Base-by-base conservation (phyloP, 2,329 filamentous ascomycete genomes). In the Mollisiaceae sp. region DNA sequence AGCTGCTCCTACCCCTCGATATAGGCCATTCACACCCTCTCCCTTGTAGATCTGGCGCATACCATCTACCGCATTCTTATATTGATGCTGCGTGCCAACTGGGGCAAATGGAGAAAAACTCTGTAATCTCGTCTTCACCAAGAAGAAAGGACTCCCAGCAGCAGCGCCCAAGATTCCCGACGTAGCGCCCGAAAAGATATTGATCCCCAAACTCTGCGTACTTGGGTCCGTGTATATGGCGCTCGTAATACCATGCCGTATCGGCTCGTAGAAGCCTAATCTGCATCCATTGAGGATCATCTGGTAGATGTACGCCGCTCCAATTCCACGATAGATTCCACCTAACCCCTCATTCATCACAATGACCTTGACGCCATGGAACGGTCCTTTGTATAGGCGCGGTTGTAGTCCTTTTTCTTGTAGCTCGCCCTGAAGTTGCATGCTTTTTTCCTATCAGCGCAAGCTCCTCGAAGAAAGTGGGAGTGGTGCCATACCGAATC, bases 371-470 rank as follows among this genome's bases (percentile, higher is more conserved):
- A 97, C 91, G 71, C 94, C 95, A 77, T 99, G 95, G 71, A 97
- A 81, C 36, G 96, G 94, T 39, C 95, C 95, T 69, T 87, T 89
- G 82, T 99, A 99, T 81, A 96, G 86, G 75, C 93, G 91, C 71
- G 91, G 91, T 65, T 94, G 92, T 77, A 93, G 89, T 72, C 89
- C 88, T 77, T 94, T 97, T 65, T 89, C 84, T 76, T 97, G 93
- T 63, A 99, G 86, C 79, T 99, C 95, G 79, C 95, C 95, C 79
- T 99, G 95, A 63, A 99, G 80, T 82, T 99, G 95, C 86, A 99
- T 89, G 75, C 93, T 94, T 77, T 50, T 6, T 32, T 32, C 22
- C n/a, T 39, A 47, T 73, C 58, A 71, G 67, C 52, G 20, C 8
- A 27, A 32, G n/a, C 11, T 47, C 43, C 24, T 38, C 15, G 27